phyloP scores from a whole-genome alignment of 2,329 filamentous ascomycete species.

The Gnomoniopsis smithogilvyi region DNA sequence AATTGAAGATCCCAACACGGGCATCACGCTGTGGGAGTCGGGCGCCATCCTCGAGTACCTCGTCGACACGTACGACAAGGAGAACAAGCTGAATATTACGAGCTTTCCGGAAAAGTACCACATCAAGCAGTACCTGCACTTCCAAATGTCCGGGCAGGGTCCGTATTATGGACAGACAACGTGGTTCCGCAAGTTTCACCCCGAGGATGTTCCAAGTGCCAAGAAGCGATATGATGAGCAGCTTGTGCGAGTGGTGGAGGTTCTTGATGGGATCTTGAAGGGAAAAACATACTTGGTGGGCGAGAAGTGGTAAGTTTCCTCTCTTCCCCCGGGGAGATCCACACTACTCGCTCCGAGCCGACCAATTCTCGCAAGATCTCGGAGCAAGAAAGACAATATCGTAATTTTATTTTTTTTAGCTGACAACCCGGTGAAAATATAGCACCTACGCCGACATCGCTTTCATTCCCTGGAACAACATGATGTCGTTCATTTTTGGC shows the following conservation, averaged over 20 bases:
- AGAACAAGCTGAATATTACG: constrained; percentile 32
- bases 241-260: constrained; percentile 40
- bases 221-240: constrained; percentile 44
- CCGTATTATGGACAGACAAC: constrained; percentile 39
- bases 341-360: too few relatives aligned
- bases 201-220: constrained; percentile 41
- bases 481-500: constrained; percentile 16
- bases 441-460: constrained; percentile 25
- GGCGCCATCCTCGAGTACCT: constrained; percentile 45
- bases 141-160: constrained; percentile 38
- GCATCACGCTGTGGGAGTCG: constrained; percentile 40
- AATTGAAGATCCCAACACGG: constrained; percentile 41
- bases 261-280: constrained; percentile 39
- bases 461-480: constrained; percentile 20
- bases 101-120: constrained; percentile 30
- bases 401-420: too few relatives aligned
- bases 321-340: too few relatives aligned
- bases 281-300: constrained; percentile 36
- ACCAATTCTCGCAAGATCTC: too few relatives aligned
- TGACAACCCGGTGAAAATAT: background rate
- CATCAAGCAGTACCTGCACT: constrained; percentile 34
- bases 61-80: constrained; percentile 36
- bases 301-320: constrained; percentile 28
- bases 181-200: constrained; percentile 34
- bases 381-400: too few relatives aligned